Conservation (phyloP, 2,329 filamentous ascomycete genomes). For the Alternaria burnsii region DNA sequence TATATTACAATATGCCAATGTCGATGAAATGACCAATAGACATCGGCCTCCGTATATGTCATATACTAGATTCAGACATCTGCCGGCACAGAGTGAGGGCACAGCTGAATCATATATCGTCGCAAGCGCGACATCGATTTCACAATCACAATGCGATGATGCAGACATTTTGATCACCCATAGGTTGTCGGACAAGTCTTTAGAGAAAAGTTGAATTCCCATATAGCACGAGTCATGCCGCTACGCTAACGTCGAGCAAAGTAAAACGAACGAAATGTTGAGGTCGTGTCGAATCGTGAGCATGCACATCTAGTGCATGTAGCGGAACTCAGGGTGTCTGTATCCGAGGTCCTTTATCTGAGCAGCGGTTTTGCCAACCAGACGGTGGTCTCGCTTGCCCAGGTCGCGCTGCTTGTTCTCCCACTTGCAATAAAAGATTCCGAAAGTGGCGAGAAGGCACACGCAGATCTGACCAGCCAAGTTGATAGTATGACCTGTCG, state of each 20-base stretch:
- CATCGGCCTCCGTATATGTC: not conserved
- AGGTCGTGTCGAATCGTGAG: slow-evolving; percentile 2
- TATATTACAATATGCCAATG: not conserved
- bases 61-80: not conserved
- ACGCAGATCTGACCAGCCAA: slow-evolving; percentile 60
- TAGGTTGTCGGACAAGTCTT: not conserved
- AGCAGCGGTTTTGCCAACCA: slow-evolving; percentile 59
- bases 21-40: not conserved
- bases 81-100: not conserved
- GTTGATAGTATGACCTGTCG: slow-evolving; percentile 75
- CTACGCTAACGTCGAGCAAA: slow-evolving; percentile 10
- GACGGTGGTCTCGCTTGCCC: slow-evolving; percentile 60
- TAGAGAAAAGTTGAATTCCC: not conserved
- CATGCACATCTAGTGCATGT: slow-evolving; percentile 55
- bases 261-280: slow-evolving; percentile 16
- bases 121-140: not conserved
- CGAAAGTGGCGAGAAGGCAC: slow-evolving; percentile 57
- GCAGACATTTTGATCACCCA: not conserved
- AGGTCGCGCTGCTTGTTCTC: slow-evolving; percentile 61
- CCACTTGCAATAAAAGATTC: slow-evolving; percentile 62
- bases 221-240: not conserved
- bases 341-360: slow-evolving; percentile 62
- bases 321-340: slow-evolving; percentile 64
- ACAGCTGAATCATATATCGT: not conserved
- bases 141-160: not conserved